These are phyloP conservation scores for Fimicolochytrium jonesii DNA, from an alignment of 192 early-diverging fungal species.

Conservation along the genomic window DNA sequence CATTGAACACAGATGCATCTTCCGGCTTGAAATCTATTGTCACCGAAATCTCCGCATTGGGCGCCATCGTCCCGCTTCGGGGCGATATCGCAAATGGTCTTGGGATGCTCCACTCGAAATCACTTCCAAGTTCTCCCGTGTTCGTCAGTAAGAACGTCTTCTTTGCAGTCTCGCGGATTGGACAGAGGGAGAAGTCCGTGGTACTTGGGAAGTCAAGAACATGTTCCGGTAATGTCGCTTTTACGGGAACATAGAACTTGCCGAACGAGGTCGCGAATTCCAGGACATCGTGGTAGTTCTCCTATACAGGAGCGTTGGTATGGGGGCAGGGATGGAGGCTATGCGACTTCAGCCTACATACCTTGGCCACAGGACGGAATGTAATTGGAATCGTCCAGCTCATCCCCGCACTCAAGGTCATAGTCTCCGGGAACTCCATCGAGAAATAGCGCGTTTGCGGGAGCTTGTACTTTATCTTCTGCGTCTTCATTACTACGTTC, in stretches of 20 bases:
- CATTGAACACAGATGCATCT: slow-evolving; percentile 47
- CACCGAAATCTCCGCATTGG: slow-evolving; percentile 25
- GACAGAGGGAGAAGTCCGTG: slow-evolving; percentile 49
- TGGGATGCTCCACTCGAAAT: slow-evolving; percentile 47
- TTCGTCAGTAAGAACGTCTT: slow-evolving; percentile 43
- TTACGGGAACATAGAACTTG: slow-evolving; percentile 47
- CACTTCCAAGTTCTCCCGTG: slow-evolving; percentile 42
- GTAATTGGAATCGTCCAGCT: slow-evolving; percentile 55
- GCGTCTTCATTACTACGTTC: slow-evolving; percentile 60
- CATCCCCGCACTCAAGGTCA: slow-evolving; percentile 57
- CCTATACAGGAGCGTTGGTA: slow-evolving; percentile 36
- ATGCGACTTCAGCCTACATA: no score
- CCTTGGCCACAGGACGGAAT: slow-evolving; percentile 56
- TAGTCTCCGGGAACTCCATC: slow-evolving; percentile 57
- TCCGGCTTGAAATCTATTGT: slow-evolving; percentile 49
- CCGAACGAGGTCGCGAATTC: slow-evolving; percentile 54
- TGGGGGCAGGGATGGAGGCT: no score
- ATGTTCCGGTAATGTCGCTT: slow-evolving; percentile 53
- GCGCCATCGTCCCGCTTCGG: slow-evolving; percentile 28
- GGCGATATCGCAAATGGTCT: slow-evolving; percentile 43
- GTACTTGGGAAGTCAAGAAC: slow-evolving; percentile 42
- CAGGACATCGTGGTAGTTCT: slow-evolving; percentile 51
- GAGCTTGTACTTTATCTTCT: slow-evolving; percentile 57
- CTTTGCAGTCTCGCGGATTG: slow-evolving; percentile 42
- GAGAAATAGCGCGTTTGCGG: slow-evolving; percentile 57